Evolutionary conservation across 345 rosid genomes (phyloP).

Genomic region (Eucalyptus urophylla): DNA sequence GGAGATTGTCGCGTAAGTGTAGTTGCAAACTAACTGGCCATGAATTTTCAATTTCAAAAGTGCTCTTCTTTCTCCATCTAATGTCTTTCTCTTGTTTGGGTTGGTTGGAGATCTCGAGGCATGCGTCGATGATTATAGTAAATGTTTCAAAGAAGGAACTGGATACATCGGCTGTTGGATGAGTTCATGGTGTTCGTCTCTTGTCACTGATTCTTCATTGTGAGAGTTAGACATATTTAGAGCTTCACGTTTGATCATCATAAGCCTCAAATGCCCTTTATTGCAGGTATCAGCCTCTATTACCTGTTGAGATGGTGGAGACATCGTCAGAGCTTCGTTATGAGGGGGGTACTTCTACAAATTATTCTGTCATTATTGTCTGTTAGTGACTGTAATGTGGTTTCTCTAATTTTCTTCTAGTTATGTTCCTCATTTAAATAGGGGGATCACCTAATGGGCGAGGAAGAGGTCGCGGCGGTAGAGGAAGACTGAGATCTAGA

Average conservation of each 20-base stretch:
- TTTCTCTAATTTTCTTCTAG: too few relatives aligned
- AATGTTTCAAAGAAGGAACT: conserved; percentile 69
- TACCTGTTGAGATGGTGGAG: conserved; percentile 49
- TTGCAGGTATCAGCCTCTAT: conserved; percentile 57
- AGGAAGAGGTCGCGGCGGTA: too few relatives aligned
- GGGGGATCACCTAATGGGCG: too few relatives aligned
- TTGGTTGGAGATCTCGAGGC: conserved; percentile 90
- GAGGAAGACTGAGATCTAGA: too few relatives aligned
- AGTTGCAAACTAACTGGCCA: too few relatives aligned
- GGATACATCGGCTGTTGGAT: conserved; percentile 60
- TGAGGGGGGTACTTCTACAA: conserved; percentile 33
- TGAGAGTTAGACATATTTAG: not conserved
- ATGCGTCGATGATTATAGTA: conserved; percentile 84
- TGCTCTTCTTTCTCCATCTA: not conserved
- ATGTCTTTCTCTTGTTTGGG: not conserved
- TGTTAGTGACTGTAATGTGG: too few relatives aligned
- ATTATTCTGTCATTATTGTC: not conserved
- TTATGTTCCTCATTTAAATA: too few relatives aligned
- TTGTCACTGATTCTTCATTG: not conserved
- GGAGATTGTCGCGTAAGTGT: too few relatives aligned
- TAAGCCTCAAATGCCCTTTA: not conserved
- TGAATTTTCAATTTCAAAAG: too few relatives aligned
- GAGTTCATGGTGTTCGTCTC: conserved; percentile 2
- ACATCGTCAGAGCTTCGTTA: conserved; percentile 22
- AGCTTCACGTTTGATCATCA: not conserved